phyloP scores from a whole-genome alignment of 805 yeast species.

The Metschnikowia amazonensis region DNA sequence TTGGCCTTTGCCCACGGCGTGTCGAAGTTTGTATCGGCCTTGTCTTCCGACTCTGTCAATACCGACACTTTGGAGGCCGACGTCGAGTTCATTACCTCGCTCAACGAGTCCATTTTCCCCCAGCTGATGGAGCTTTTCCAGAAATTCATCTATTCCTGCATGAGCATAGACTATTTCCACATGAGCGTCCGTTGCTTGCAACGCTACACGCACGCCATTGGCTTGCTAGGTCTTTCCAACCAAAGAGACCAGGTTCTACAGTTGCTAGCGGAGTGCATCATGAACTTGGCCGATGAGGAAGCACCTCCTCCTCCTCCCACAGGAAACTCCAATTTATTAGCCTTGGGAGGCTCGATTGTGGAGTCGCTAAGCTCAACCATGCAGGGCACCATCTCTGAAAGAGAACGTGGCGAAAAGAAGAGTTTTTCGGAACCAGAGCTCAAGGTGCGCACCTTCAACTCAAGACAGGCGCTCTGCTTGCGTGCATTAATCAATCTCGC shows the following conservation, averaged over 20 bases:
- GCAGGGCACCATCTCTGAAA: not conserved
- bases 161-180: constrained; percentile 71
- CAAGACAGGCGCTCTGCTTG: constrained; percentile 70
- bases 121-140: constrained; percentile 27
- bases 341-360: constrained; percentile 50
- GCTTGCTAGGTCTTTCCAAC: constrained; percentile 55
- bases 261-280: constrained; percentile 35
- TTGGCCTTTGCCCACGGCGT: constrained; percentile 65
- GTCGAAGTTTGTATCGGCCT: constrained; percentile 46
- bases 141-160: constrained; percentile 54
- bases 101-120: constrained; percentile 28
- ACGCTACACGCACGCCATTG: constrained; percentile 77
- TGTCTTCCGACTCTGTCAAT: constrained; percentile 28
- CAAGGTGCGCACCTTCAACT: constrained; percentile 35
- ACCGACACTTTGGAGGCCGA: constrained; percentile 27
- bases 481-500: constrained; percentile 78
- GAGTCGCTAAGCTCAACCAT: constrained; percentile 47
- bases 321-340: constrained; percentile 21
- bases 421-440: not conserved
- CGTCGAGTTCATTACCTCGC: constrained; percentile 33
- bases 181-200: constrained; percentile 69
- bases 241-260: constrained; percentile 51
- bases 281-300: constrained; percentile 22
- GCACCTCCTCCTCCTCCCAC: not conserved
- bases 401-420: not conserved